Conservation (phyloP, 352 stramenopile species). For the Globisporangium orthogonon region DNA sequence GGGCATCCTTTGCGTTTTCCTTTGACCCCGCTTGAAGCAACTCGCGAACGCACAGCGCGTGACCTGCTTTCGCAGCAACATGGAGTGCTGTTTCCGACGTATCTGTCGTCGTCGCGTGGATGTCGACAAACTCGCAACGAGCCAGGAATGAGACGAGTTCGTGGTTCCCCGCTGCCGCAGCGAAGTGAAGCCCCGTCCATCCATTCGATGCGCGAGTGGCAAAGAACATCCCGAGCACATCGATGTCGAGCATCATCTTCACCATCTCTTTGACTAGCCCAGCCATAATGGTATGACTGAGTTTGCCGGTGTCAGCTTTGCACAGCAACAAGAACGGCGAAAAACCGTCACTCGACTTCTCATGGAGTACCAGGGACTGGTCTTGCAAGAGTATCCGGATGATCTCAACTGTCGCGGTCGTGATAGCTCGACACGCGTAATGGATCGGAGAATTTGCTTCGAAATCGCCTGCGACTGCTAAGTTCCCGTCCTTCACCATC, state of each 20-base stretch:
- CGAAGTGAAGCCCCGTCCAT: constrained; percentile 51
- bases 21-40: constrained; percentile 31
- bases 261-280: constrained; percentile 27
- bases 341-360: constrained; percentile 31
- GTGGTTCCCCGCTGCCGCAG: constrained; percentile 38
- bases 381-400: constrained; percentile 34
- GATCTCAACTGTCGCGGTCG: constrained; percentile 36
- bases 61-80: constrained; percentile 33
- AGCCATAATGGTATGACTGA: constrained; percentile 10
- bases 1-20: constrained; percentile 34
- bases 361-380: constrained; percentile 25
- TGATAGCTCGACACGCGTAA: constrained; percentile 52
- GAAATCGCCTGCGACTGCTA: constrained; percentile 43
- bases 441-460: constrained; percentile 46
- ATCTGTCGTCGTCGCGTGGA: constrained; percentile 31
- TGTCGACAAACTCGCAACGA: constrained; percentile 25
- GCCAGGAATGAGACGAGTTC: constrained; percentile 33
- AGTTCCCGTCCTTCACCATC: constrained; percentile 20
- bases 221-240: constrained; percentile 53
- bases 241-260: constrained; percentile 45
- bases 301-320: constrained; percentile 10
- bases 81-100: constrained; percentile 48
- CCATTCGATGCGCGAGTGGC: constrained; percentile 27
- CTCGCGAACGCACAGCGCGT: constrained; percentile 24
- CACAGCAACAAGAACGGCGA: constrained; percentile 51